Conservation (phyloP, 2,329 filamentous ascomycete species). For the Paracamarosporium sp. region DNA sequence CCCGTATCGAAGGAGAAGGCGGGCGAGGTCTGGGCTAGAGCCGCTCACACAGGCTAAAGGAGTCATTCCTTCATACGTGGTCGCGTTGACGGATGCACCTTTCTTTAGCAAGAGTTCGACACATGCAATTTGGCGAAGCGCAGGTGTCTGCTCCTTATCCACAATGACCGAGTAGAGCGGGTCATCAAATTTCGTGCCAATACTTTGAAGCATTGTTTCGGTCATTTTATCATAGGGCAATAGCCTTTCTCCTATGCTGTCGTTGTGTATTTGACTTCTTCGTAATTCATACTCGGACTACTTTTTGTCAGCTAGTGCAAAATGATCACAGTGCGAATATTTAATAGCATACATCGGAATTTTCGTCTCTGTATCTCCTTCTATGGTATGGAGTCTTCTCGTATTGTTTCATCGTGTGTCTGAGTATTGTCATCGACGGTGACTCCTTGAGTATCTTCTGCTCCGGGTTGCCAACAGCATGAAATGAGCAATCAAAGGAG, state of each 20-base stretch:
- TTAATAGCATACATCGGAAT: not conserved
- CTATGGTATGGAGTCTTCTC: not conserved
- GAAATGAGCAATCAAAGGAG: not conserved
- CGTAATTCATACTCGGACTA: not conserved
- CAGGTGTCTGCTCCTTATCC: not conserved
- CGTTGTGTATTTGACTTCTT: not conserved
- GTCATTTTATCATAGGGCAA: conserved; percentile 4
- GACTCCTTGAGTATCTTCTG: not conserved
- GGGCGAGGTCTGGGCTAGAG: not conserved
- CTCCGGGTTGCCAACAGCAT: not conserved
- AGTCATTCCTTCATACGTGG: not conserved
- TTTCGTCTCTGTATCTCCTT: not conserved
- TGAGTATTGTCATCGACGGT: not conserved
- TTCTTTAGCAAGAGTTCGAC: not conserved
- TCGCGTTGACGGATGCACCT: not conserved
- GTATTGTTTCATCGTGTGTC: not conserved
- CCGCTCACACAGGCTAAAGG: not conserved
- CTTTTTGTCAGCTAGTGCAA: not conserved
- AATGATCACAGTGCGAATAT: not conserved
- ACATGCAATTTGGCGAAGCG: not conserved
- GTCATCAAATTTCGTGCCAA: not conserved
- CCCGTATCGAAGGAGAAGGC: not conserved
- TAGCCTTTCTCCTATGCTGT: not conserved
- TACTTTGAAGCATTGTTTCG: not conserved
- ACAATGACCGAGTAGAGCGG: not conserved